Base-by-base conservation (phyloP, 148 eudicot genomes). In the Persicaria tinctoria region DNA sequence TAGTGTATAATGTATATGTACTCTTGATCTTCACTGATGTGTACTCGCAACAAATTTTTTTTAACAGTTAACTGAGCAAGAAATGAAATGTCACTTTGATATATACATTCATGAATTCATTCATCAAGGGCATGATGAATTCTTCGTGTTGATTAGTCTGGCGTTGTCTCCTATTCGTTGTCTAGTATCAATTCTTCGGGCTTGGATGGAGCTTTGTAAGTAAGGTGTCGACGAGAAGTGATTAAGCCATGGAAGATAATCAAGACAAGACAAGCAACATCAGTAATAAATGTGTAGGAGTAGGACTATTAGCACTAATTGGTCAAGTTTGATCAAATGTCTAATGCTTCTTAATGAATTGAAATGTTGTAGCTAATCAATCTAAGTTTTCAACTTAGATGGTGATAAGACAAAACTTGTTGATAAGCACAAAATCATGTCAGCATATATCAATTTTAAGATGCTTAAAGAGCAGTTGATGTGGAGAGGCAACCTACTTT, bases 11-110 rank as follows among this genome's bases (percentile, higher is more conserved):
- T 56, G 51, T 76, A 68, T 72, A 45, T 56, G 51, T 76, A 68
- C 60, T 76, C 57, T 64, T 44, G 71, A 54, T n/a, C 78, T 59
- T 74, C 72, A 70, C 49, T 66, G 60, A 44, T 66, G 69, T 68
- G 73, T n/a, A 68, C 46, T 57, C 18, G 44, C 20, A 47, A 66
- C 20, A 44, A 49, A 76, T 14, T 76, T 68, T 57, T 14, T 76
- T 68, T 57, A 64, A 64, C 70, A 41, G 47, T 64, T 64, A 64
- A 41, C 70, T 64, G 32, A 64, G 70, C 3, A 41, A 12, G 48
- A 64, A 38, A 64, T 64, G 70, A 64, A 41, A 41, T 64, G 48
- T 38, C 47, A 64, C 47, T 64, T n/a, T n/a, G n/a, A n/a, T 64
- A 64, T 64, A 41, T 38, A 12, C 10, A 1, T 8, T 50, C 32